These are phyloP conservation scores for Penicillium parvum DNA, from an alignment of 495 filamentous ascomycete species.

Conservation along the genomic window DNA sequence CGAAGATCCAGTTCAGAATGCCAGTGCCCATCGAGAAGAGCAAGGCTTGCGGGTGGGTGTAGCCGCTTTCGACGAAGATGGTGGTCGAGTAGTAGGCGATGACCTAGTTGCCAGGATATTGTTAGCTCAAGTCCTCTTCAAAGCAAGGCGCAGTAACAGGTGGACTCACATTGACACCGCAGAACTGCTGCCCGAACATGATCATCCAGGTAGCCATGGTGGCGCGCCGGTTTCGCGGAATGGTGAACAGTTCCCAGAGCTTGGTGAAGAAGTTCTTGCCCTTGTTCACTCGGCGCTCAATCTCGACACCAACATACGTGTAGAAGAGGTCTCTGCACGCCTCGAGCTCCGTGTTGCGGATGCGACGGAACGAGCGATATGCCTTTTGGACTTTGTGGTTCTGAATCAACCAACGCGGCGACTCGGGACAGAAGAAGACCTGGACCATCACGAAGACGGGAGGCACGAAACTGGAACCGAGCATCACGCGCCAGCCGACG, in stretches of 20 bases:
- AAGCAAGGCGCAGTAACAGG: not conserved
- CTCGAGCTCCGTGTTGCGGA: constrained; percentile 45
- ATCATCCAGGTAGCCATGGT: constrained; percentile 49
- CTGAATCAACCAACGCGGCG: constrained; percentile 63
- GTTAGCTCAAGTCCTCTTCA: not conserved
- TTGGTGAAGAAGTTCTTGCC: constrained; percentile 45
- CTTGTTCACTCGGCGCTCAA: constrained; percentile 42
- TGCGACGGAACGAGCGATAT: constrained; percentile 39
- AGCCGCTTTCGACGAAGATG: constrained; percentile 37
- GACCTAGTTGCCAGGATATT: constrained; percentile 5
- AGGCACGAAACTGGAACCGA: constrained; percentile 43
- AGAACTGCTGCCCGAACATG: constrained; percentile 52
- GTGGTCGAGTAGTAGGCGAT: constrained; percentile 53
- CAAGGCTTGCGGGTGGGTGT: constrained; percentile 45
- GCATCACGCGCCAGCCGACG: constrained; percentile 45
- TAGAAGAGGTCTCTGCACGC: constrained; percentile 54
- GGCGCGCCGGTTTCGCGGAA: constrained; percentile 51
- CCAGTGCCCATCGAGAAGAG: constrained; percentile 62
- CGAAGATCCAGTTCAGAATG: constrained; percentile 61
- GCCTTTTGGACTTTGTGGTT: constrained; percentile 43
- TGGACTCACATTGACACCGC: constrained; percentile 40
- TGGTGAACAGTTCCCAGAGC: constrained; percentile 49
- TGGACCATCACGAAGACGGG: constrained; percentile 43
- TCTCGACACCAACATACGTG: constrained; percentile 42
- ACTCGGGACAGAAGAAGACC: constrained; percentile 62